Evolutionary conservation across 176 grass and related monocot genomes (phyloP).

Genomic region (Cocos nucifera): DNA sequence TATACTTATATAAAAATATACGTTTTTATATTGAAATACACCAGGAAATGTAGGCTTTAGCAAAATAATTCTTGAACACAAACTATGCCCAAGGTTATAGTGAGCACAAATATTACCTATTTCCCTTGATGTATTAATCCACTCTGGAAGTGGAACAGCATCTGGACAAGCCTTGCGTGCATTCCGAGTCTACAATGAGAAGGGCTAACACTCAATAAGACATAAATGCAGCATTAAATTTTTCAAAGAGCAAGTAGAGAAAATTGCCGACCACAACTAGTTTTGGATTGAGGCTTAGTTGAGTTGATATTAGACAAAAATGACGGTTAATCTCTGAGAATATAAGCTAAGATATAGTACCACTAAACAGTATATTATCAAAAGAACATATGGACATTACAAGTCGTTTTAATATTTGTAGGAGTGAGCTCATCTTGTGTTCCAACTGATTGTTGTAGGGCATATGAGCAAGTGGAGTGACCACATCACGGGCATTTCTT

Average conservation of each 20-base stretch:
- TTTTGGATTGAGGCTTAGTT: too few relatives aligned
- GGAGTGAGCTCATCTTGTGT: conserved; percentile 63
- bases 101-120: conserved; percentile 41
- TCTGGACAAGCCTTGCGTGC: conserved; percentile 95
- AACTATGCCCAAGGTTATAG: too few relatives aligned
- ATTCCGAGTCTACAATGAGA: conserved; percentile 69
- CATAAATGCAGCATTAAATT: too few relatives aligned
- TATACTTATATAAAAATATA: too few relatives aligned
- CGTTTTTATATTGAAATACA: too few relatives aligned
- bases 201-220: conserved; percentile 6
- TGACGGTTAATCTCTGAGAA: too few relatives aligned
- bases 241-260: background rate
- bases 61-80: too few relatives aligned
- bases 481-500: conserved; percentile 56
- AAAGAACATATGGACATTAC: conserved; percentile 30
- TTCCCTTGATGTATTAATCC: conserved; percentile 67
- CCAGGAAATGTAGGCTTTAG: too few relatives aligned
- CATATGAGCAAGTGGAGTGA: conserved; percentile 82
- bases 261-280: too few relatives aligned
- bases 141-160: conserved; percentile 66
- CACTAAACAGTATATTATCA: too few relatives aligned
- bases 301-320: too few relatives aligned
- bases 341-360: too few relatives aligned
- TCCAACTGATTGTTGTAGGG: conserved; percentile 82
- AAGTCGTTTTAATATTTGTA: conserved; percentile 67